Evolutionary conservation across 371 early-diverging fungal species (phyloP), one percentile per base, ranked within the genome.

Genomic region (Amoeboaphelidium protococcarum): DNA sequence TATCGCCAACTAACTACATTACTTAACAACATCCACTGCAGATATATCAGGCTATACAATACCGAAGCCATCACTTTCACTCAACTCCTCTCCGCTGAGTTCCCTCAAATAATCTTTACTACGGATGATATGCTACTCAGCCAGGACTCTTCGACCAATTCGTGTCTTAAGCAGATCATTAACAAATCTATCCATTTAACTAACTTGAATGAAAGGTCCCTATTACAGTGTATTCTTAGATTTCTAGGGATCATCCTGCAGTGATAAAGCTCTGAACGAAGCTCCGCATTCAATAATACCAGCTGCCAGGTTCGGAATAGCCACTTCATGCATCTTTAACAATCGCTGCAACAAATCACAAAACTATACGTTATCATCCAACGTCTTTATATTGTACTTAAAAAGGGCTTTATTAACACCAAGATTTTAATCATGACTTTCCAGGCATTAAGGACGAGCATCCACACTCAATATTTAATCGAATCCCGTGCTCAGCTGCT

Each of bases 71-170:
- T n/a, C n/a, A n/a, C n/a, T n/a, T n/a, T n/a, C n/a, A n/a, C n/a
- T n/a, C n/a, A n/a, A n/a, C n/a, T n/a, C n/a, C n/a, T n/a, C n/a
- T n/a, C n/a, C n/a, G n/a, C n/a, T n/a, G n/a, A n/a, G n/a, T n/a
- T n/a, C n/a, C n/a, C n/a, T n/a, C n/a, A n/a, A n/a, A 37, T 57
- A 79, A 45, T 75, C 70, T 47, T 69, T 61, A 13, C 78, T 76
- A 45, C 90, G 65, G 6, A 79, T 70, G 41, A 88, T 63, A 56
- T 89, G 94, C 59, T 92, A 90, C 54, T 92, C 88, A 0, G 82
- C 86, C 44, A 92, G 61, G 10, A 86, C 81, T 40, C 94, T 68
- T 27, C 94, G 57, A 6, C 89, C 84, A 41, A 92, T 83, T n/a
- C 91, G 71, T 24, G 80, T 77, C 42, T 81, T 62, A 6, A 94